Percentiles rank a stretch among this genome's conserved stretches.
phyloP scores from a whole-genome alignment of 345 rosid genomes.

The Populus tremula region DNA sequence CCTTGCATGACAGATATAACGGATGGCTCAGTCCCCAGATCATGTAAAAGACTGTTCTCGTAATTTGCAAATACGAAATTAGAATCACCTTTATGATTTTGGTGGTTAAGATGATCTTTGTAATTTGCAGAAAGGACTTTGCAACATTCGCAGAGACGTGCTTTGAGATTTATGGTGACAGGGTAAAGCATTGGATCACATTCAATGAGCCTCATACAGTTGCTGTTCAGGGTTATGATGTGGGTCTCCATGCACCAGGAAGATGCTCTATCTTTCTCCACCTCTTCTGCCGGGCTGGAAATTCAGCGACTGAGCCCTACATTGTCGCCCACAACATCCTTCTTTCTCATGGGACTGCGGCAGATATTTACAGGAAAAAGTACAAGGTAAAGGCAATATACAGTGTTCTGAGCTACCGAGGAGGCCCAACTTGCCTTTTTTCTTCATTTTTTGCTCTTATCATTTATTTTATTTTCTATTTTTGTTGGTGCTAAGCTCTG shows the following conservation, averaged over 20 bases:
- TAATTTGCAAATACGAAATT: neutral
- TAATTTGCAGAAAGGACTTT: conserved; percentile 61
- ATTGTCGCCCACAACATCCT: conserved; percentile 75
- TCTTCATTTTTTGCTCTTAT: neutral
- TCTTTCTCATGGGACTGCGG: conserved; percentile 62
- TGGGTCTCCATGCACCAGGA: conserved; percentile 84
- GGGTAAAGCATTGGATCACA: conserved; percentile 90
- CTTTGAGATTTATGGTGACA: conserved; percentile 78
- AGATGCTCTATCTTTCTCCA: conserved; percentile 71
- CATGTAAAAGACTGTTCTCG: conserved; percentile 43
- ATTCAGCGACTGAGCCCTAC: conserved; percentile 93
- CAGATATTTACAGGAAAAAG: conserved; percentile 62
- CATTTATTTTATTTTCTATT: neutral
- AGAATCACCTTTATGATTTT: neutral
- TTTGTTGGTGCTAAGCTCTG: neutral
- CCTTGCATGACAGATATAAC: conserved; percentile 64
- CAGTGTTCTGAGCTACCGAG: neutral
- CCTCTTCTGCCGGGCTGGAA: conserved; percentile 64
- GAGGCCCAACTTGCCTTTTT: neutral
- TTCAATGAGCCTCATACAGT: conserved; percentile 93
- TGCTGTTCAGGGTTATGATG: conserved; percentile 80
- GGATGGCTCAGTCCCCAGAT: conserved; percentile 82
- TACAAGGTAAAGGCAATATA: conserved; percentile 48
- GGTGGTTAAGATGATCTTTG: neutral
- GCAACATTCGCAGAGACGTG: conserved; percentile 78